Percentiles rank a stretch among this genome's conserved stretches.
phyloP scores from a whole-genome alignment of 202 grass and related monocot species.

The Zizania palustris region DNA sequence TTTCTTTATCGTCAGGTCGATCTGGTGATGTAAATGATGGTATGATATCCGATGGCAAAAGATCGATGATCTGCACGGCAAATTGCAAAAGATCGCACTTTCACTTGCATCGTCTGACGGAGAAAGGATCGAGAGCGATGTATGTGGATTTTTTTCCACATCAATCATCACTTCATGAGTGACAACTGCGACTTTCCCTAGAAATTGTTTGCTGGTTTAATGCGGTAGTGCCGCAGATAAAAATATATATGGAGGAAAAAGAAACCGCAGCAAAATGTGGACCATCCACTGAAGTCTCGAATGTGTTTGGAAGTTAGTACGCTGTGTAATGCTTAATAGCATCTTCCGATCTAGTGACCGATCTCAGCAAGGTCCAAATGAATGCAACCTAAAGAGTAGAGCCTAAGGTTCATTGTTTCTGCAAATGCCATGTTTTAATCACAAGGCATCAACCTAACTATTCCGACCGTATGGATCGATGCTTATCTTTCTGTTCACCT shows the following conservation, averaged over 20 bases:
- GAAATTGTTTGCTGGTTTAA: slow-evolving; percentile 22
- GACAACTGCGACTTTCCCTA: not conserved
- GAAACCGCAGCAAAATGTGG: slow-evolving; percentile 32
- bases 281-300: slow-evolving; percentile 34
- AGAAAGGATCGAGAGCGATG: slow-evolving; percentile 35
- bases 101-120: slow-evolving; percentile 3
- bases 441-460: slow-evolving; percentile 5
- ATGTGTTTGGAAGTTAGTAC: slow-evolving; percentile 35
- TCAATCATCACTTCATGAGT: slow-evolving; percentile 17
- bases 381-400: slow-evolving; percentile 28
- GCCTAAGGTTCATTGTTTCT: slow-evolving; percentile 37
- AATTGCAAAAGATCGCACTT: not conserved
- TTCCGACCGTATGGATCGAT: slow-evolving; percentile 31
- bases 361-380: slow-evolving; percentile 20
- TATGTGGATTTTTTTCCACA: slow-evolving; percentile 26
- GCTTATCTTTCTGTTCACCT: slow-evolving; percentile 12
- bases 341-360: slow-evolving; percentile 28
- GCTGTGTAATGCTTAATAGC: not conserved
- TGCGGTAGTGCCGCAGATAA: slow-evolving; percentile 8
- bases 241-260: slow-evolving; percentile 9
- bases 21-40: slow-evolving; percentile 26
- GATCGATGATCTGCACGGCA: not conserved
- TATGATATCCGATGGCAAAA: not conserved
- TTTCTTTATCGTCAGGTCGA: slow-evolving; percentile 13
- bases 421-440: slow-evolving; percentile 30